Base-by-base conservation (phyloP, 306 rosid species). In the Medicago ruthenica region DNA sequence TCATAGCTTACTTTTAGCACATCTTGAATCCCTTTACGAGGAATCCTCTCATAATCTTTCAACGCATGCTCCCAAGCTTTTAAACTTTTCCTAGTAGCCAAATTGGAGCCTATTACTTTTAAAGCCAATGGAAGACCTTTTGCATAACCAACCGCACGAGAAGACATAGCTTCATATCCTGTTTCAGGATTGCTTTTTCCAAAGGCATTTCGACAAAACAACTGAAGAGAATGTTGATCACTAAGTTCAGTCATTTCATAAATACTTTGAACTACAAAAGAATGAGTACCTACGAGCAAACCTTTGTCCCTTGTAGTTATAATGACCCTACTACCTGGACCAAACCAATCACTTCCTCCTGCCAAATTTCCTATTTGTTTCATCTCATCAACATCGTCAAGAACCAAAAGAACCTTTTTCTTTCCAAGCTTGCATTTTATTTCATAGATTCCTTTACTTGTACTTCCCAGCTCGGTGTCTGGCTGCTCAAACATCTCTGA, bases 281-380 rank as follows among this genome's bases (percentile, higher is more conserved):
- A 9, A 40, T 63, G 74, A 39, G 8, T 50, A n/a, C 39, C 69
- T 17, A 4, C 5, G 9, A 65, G 42, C 69, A 79, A 24, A 79
- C 45, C 27, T 79, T 31, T 66, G 16, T 55, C 54, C 13, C 83
- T 65, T 17, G 83, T 73, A 16, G 74, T 79, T 41, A 79, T 55
- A 9, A 79, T 50, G 57, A 50, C 7, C 57, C 9, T 50, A n/a
- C 21, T n/a, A n/a, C 57, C 57, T 50, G 10, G 57, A 42, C 74
- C 74, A 73, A 79, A 79, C 79, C 83, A 79, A 64, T 73, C 41
- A 31, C 67, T 42, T 6, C 17, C 18, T 53, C 83, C 78, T 24
- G 77, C 77, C 31, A 79, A 13, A 18, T 73, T 67, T 37, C 42
- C 7, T 17, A 72, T 27, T 7, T 17, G 22, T 9, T 41, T 8